Percentiles rank a stretch among this genome's conserved stretches.
Conservation (phyloP, 2,329 filamentous ascomycete species). For the Zopfia rhizophila region DNA sequence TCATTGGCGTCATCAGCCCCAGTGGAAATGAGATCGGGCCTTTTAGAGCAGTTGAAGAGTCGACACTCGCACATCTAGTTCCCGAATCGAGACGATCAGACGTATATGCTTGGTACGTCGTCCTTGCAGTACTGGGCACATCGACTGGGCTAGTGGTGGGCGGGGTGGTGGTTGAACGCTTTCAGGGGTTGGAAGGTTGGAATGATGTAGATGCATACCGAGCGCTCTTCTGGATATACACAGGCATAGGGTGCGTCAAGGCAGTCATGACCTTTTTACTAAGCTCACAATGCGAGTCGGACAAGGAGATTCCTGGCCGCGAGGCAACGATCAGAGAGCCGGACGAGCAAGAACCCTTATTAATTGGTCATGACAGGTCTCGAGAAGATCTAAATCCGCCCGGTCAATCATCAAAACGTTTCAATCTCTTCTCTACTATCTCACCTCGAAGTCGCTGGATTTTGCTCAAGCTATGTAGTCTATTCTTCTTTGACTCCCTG, state of each 20-base stretch:
- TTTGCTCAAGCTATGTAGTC: slow-evolving; percentile 70
- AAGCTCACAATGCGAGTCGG: slow-evolving; percentile 51
- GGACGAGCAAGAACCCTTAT: slow-evolving; percentile 38
- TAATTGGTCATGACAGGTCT: slow-evolving; percentile 22
- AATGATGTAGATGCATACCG: slow-evolving; percentile 51
- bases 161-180: slow-evolving; percentile 49
- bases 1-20: slow-evolving; percentile 52
- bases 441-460: slow-evolving; percentile 65
- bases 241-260: slow-evolving; percentile 53
- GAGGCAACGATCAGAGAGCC: slow-evolving; percentile 9
- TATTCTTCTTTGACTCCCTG: slow-evolving; percentile 76
- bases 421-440: slow-evolving; percentile 63
- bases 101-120: slow-evolving; percentile 54
- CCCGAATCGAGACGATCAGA: slow-evolving; percentile 41
- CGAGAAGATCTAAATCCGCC: slow-evolving; percentile 25
- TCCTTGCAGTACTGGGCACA: slow-evolving; percentile 49
- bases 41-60: slow-evolving; percentile 54
- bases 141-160: slow-evolving; percentile 45
- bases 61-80: slow-evolving; percentile 49
- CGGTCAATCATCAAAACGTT: slow-evolving; percentile 27
- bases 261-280: slow-evolving; percentile 51
- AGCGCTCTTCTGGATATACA: slow-evolving; percentile 56
- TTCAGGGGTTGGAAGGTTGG: slow-evolving; percentile 47
- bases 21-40: slow-evolving; percentile 55
- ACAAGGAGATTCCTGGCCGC: slow-evolving; percentile 4